These are phyloP conservation scores for Eucalyptus cladocalyx DNA, from an alignment of 345 rosid species.

Conservation along the genomic window DNA sequence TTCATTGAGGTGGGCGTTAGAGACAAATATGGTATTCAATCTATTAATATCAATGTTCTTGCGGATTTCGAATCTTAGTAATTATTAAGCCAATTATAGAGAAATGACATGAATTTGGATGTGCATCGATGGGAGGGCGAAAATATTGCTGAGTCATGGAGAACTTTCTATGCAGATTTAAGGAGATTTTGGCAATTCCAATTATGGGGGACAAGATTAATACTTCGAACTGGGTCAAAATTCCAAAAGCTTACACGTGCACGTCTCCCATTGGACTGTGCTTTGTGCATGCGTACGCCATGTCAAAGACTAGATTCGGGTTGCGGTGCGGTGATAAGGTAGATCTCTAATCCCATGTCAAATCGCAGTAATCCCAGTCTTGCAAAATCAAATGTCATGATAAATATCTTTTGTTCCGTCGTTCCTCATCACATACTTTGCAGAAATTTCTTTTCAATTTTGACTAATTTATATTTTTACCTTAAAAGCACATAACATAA, in stretches of 20 bases:
- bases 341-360: not conserved
- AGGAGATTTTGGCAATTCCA: not conserved
- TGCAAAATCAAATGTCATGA: not conserved
- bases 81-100: not conserved
- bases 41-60: not conserved
- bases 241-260: not conserved
- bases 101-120: not conserved
- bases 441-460: not conserved
- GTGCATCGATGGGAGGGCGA: not conserved
- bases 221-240: not conserved
- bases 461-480: not conserved
- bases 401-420: not conserved
- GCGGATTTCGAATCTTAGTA: not conserved
- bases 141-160: not conserved
- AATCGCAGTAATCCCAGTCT: not conserved
- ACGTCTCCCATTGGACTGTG: not conserved
- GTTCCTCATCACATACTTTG: not conserved
- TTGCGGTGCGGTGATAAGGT: not conserved
- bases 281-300: too few species aligned
- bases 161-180: not conserved
- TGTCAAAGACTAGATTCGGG: not conserved
- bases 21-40: not conserved
- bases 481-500: not conserved
- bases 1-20: not conserved
- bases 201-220: not conserved